Evolutionary conservation across 164 flowering plant genomes (phyloP).

Genomic region (Piper longum): DNA sequence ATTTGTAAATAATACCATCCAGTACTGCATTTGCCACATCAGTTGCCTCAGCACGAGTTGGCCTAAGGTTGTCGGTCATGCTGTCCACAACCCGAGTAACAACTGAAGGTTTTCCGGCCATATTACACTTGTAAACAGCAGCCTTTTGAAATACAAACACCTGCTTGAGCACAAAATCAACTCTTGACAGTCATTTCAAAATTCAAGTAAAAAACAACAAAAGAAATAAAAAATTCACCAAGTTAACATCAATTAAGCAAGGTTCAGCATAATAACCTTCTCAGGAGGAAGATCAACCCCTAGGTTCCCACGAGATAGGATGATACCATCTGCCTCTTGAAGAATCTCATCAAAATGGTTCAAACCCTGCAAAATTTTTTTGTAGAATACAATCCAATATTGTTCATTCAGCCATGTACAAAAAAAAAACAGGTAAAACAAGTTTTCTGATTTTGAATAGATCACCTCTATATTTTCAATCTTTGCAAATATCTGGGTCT

Average conservation of each 20-base stretch:
- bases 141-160: constrained; percentile 81
- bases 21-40: constrained; percentile 85
- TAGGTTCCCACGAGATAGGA: constrained; percentile 71
- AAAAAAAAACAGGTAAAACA: constrained; percentile 1
- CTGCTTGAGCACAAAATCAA: constrained; percentile 18
- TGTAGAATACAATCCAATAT: no score
- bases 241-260: no score
- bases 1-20: constrained; percentile 36
- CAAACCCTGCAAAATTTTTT: constrained; percentile 36
- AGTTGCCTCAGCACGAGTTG: constrained; percentile 94
- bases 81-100: constrained; percentile 93
- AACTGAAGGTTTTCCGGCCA: constrained; percentile 91
- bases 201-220: not conserved
- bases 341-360: constrained; percentile 79
- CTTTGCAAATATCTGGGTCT: constrained; percentile 90
- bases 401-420: not conserved
- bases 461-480: constrained; percentile 37
- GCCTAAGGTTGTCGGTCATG: constrained; percentile 86
- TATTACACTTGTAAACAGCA: constrained; percentile 79
- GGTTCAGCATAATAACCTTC: constrained; percentile 28
- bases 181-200: not conserved
- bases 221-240: no score
- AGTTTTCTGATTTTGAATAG: not conserved
- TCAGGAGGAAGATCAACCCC: constrained; percentile 90
- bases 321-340: constrained; percentile 84